Conservation (phyloP, 352 stramenopile species). For the Paralagenidium karlingii region DNA sequence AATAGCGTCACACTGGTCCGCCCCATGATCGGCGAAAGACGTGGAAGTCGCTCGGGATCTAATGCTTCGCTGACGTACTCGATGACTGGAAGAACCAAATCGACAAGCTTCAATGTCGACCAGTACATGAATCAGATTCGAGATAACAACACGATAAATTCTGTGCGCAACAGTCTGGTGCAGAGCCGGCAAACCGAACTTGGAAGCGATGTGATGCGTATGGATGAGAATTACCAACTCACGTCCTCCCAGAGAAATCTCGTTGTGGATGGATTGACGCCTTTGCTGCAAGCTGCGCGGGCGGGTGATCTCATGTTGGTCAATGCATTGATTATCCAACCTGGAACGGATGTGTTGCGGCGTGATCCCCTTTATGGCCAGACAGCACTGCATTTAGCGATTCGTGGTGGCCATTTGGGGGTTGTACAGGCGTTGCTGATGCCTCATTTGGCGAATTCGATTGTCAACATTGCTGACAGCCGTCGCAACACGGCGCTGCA, state of each 20-base stretch:
- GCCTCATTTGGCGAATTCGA: slow-evolving; percentile 41
- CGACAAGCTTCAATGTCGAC: no score
- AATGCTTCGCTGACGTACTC: no score
- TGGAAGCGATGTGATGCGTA: slow-evolving; percentile 55
- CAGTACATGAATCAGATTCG: no score
- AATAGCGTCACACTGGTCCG: no score
- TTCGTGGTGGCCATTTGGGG: slow-evolving; percentile 44
- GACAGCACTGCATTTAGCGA: slow-evolving; percentile 56
- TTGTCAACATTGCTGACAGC: slow-evolving; percentile 60
- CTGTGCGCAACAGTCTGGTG: slow-evolving; percentile 9
- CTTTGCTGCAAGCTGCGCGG: slow-evolving; percentile 43
- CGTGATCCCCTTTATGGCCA: slow-evolving; percentile 53
- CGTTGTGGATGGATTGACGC: slow-evolving; percentile 46
- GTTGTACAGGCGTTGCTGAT: slow-evolving; percentile 56
- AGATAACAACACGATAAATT: no score
- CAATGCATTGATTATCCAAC: slow-evolving; percentile 57
- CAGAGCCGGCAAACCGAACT: slow-evolving; percentile 26
- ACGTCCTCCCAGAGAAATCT: slow-evolving; percentile 8
- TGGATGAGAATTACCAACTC: slow-evolving; percentile 59
- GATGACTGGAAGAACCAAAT: no score
- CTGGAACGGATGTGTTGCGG: slow-evolving; percentile 49
- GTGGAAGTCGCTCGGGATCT: no score
- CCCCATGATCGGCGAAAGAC: no score
- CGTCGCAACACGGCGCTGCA: slow-evolving; percentile 48
- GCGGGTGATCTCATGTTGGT: slow-evolving; percentile 48